These are phyloP conservation scores for Wickerhamomyces tratensis DNA, from an alignment of 805 yeast species.

Conservation along the genomic window DNA sequence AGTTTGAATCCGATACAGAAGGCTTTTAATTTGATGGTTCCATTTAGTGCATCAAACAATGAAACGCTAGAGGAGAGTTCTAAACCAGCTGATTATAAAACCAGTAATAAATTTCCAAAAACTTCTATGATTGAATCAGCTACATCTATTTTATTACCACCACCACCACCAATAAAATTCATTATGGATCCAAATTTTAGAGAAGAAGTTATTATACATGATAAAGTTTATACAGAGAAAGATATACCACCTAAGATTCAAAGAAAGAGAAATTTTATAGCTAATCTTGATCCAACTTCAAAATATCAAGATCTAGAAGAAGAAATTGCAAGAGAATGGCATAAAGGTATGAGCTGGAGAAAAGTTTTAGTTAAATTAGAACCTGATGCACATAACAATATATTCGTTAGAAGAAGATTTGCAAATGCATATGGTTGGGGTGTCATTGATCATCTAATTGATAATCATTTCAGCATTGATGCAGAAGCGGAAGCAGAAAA, in stretches of 20 bases:
- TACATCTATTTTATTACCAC: conserved; percentile 56
- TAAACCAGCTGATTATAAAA: conserved; percentile 5
- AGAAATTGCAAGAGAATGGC: conserved; percentile 61
- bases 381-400: conserved; percentile 75
- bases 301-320: conserved; percentile 48
- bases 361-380: conserved; percentile 56
- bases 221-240: conserved; percentile 43
- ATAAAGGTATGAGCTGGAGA: conserved; percentile 60
- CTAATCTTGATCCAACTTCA: conserved; percentile 21
- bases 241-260: conserved; percentile 32
- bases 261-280: conserved; percentile 17
- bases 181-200: conserved; percentile 57
- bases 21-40: conserved; percentile 33
- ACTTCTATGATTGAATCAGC: conserved; percentile 66
- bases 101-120: conserved; percentile 37
- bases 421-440: conserved; percentile 84
- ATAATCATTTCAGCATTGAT: conserved; percentile 41
- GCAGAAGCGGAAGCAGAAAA: not conserved
- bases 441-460: conserved; percentile 60
- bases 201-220: conserved; percentile 54
- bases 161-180: conserved; percentile 52
- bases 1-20: conserved; percentile 33
- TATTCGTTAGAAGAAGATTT: conserved; percentile 60
- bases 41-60: conserved; percentile 8
- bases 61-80: too few relatives aligned